These are phyloP conservation scores for Fusarium solani-melongenae DNA, from an alignment of 2,329 filamentous ascomycete species.

Conservation along the genomic window DNA sequence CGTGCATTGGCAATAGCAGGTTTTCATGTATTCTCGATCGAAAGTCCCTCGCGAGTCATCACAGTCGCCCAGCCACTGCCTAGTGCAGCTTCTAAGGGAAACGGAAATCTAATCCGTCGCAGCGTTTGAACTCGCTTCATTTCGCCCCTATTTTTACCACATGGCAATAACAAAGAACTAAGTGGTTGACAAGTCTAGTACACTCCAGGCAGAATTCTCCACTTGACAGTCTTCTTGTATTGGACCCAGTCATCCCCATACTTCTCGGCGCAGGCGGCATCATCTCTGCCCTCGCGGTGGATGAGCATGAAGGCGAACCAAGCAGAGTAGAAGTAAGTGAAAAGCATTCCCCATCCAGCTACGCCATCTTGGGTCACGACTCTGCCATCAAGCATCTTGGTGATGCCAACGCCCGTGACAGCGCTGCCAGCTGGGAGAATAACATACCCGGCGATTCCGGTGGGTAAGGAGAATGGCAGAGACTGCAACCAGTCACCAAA, in stretches of 20 bases:
- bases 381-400: constrained; percentile 66
- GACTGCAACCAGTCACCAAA: constrained; percentile 92
- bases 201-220: constrained; percentile 82
- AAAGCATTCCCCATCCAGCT: constrained; percentile 82
- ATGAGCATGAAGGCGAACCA: constrained; percentile 88
- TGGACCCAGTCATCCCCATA: constrained; percentile 90
- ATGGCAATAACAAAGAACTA: not conserved
- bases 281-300: constrained; percentile 85
- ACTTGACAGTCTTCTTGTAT: constrained; percentile 83
- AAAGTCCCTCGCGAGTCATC: not conserved
- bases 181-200: constrained; percentile 15
- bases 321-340: constrained; percentile 91
- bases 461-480: constrained; percentile 87
- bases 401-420: constrained; percentile 55
- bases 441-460: constrained; percentile 81
- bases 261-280: constrained; percentile 86
- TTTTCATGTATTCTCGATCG: not conserved
- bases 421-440: constrained; percentile 66
- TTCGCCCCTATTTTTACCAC: not conserved
- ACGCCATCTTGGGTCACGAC: constrained; percentile 76
- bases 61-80: not conserved
- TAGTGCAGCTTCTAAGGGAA: not conserved
- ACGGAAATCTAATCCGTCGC: not conserved
- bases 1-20: not conserved
- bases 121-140: not conserved